Evolutionary conservation across 345 rosid genomes (phyloP).

Genomic region (Gossypium raimondii): DNA sequence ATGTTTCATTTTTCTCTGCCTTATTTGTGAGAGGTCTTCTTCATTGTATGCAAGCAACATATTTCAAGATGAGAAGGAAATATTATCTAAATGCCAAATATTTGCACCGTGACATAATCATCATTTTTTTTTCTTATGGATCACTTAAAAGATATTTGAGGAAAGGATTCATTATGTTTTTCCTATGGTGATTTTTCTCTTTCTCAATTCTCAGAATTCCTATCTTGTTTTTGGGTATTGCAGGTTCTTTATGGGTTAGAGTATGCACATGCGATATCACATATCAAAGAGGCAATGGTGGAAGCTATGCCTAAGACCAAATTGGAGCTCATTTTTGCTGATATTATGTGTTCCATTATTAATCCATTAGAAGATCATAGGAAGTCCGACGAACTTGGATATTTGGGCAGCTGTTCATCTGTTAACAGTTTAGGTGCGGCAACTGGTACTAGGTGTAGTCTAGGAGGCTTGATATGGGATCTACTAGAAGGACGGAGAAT

Average conservation of each 20-base stretch:
- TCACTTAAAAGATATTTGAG: background rate
- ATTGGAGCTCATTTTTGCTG: conserved; percentile 42
- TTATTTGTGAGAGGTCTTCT: background rate
- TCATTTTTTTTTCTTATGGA: background rate
- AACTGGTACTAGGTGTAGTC: conserved; percentile 31
- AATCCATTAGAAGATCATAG: conserved; percentile 41
- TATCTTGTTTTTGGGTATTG: conserved; percentile 8
- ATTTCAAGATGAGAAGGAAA: background rate
- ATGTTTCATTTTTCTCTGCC: background rate
- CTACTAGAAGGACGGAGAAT: conserved; percentile 53
- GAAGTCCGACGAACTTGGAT: conserved; percentile 26
- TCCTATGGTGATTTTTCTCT: background rate
- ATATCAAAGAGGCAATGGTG: conserved; percentile 40
- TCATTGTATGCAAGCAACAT: background rate
- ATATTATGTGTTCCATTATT: conserved; percentile 47
- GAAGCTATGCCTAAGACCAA: conserved; percentile 28
- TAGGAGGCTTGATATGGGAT: conserved; percentile 83
- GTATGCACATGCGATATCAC: conserved; percentile 55
- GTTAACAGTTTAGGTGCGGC: conserved; percentile 22
- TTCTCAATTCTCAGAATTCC: background rate
- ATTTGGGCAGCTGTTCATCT: conserved; percentile 19
- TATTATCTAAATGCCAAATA: background rate
- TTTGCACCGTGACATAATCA: background rate
- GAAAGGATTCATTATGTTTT: background rate
- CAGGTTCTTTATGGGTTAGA: conserved; percentile 93